Percentiles rank a stretch among this genome's conserved stretches.
Evolutionary conservation across 2,329 filamentous ascomycete species (phyloP).

Genomic region (Teratosphaeria zuluensis): DNA sequence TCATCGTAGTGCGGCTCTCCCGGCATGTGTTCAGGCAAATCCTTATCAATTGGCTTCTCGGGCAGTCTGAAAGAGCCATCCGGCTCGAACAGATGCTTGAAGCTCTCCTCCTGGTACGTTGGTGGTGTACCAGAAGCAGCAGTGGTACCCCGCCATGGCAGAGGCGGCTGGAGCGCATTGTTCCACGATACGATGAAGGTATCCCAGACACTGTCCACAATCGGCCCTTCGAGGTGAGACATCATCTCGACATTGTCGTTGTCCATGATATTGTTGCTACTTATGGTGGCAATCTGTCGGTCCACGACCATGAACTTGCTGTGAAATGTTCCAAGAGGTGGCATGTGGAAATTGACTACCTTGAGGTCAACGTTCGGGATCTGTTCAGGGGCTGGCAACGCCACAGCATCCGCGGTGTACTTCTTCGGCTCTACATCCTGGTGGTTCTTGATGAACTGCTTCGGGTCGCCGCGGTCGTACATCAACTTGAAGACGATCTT

Average conservation of each 20-base stretch:
- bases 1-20: conserved; percentile 55
- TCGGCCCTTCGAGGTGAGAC: conserved; percentile 63
- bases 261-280: conserved; percentile 65
- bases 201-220: conserved; percentile 68
- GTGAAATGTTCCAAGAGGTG: conserved; percentile 65
- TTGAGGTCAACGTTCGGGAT: conserved; percentile 63
- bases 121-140: conserved; percentile 31
- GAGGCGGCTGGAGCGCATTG: conserved; percentile 48
- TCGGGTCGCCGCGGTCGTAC: conserved; percentile 60
- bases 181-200: conserved; percentile 65
- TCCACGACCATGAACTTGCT: conserved; percentile 72
- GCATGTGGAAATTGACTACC: conserved; percentile 63
- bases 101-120: conserved; percentile 23
- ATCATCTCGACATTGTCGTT: conserved; percentile 75
- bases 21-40: conserved; percentile 47
- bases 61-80: conserved; percentile 17
- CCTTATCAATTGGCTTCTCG: conserved; percentile 12
- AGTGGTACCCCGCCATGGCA: conserved; percentile 47
- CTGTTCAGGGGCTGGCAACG: conserved; percentile 52
- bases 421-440: conserved; percentile 48
- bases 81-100: conserved; percentile 23
- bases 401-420: conserved; percentile 46
- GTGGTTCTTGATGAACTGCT: conserved; percentile 52
- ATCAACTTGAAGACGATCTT: conserved; percentile 62
- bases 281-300: conserved; percentile 57